Evolutionary conservation across 495 filamentous ascomycete species (phyloP).

Genomic region (Wilcoxina mikolae): DNA sequence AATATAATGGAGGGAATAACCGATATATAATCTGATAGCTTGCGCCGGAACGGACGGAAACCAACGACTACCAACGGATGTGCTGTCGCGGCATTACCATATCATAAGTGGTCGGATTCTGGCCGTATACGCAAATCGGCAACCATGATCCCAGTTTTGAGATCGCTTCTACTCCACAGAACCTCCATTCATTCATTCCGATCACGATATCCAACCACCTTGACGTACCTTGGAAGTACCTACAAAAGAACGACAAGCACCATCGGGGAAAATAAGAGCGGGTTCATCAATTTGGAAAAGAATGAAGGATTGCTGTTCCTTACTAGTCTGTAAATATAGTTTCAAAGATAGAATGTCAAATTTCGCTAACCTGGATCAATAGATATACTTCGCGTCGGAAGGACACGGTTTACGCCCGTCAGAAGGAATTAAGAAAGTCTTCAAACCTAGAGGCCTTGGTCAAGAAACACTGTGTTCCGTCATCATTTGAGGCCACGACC

Average conservation of each 20-base stretch:
- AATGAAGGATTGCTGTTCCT: constrained; percentile 78
- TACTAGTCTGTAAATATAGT: constrained; percentile 47
- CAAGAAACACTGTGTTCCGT: background rate
- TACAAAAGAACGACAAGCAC: constrained; percentile 16
- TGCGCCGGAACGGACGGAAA: no score
- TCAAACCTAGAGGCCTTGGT: constrained; percentile 43
- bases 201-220: no score
- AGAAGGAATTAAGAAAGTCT: background rate
- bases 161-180: no score
- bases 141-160: no score
- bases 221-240: no score
- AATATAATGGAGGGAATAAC: no score
- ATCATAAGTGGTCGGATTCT: no score
- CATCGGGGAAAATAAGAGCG: constrained; percentile 35
- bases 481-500: background rate
- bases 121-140: no score
- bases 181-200: no score
- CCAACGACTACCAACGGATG: no score
- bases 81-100: no score
- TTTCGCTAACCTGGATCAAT: background rate
- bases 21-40: no score
- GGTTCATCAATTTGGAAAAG: constrained; percentile 55
- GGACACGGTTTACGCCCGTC: background rate
- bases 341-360: background rate
- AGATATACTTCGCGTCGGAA: background rate